Evolutionary conservation across 768 basidiomycete genomes (phyloP).

Genomic region (Suillus hirtellus): DNA sequence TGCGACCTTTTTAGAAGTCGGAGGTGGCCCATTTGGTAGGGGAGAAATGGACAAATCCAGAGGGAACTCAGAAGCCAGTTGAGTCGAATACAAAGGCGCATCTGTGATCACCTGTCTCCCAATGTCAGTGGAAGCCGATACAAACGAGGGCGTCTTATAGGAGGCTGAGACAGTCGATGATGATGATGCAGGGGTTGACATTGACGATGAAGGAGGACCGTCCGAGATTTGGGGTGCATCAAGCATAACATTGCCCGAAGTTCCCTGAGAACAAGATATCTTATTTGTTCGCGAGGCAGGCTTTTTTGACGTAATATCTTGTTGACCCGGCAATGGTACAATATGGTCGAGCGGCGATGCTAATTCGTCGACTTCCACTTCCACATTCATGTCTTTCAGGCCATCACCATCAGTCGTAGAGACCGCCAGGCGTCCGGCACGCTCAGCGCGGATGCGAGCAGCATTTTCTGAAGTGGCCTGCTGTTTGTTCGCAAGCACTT

Average conservation of each 20-base stretch:
- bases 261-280: not conserved
- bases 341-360: not conserved
- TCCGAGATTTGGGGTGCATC: constrained; percentile 6
- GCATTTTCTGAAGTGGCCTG: constrained; percentile 31
- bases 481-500: constrained; percentile 22
- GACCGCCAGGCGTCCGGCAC: constrained; percentile 3
- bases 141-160: constrained; percentile 10
- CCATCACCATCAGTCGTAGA: not conserved
- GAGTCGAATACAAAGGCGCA: constrained; percentile 13
- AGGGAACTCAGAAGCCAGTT: constrained; percentile 17
- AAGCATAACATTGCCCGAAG: constrained; percentile 24
- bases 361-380: constrained; percentile 2
- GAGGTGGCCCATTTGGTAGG: not conserved
- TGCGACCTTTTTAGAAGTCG: constrained; percentile 12
- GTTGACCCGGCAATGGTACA: constrained; percentile 9
- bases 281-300: constrained; percentile 2
- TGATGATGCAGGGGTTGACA: not conserved
- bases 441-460: constrained; percentile 27
- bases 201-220: not conserved
- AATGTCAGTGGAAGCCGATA: constrained; percentile 16
- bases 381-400: constrained; percentile 10
- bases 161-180: not conserved
- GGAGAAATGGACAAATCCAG: constrained; percentile 7
- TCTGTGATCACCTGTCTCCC: constrained; percentile 15
- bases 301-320: constrained; percentile 5